phyloP scores from a whole-genome alignment of 495 filamentous ascomycete species.

The Geoglossum glabrum region DNA sequence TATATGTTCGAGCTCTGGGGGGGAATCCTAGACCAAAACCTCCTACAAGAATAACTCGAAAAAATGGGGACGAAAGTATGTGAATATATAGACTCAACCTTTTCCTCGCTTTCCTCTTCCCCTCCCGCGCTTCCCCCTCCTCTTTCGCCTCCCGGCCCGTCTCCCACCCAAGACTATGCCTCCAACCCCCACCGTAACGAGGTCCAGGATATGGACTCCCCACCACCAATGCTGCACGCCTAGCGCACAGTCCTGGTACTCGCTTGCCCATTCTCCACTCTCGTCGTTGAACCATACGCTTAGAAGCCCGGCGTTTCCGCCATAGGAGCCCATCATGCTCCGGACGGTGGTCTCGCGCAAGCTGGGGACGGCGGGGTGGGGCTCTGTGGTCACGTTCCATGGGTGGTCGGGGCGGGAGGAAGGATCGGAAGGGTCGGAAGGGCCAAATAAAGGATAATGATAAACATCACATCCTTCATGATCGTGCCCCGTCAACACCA shows the following conservation, averaged over 20 bases:
- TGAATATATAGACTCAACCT: no score
- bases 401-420: conserved; percentile 14
- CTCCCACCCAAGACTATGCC: not conserved
- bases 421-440: conserved; percentile 9
- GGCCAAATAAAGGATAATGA: no score
- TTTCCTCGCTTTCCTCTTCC: not conserved
- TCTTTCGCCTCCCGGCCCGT: not conserved
- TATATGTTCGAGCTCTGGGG: no score
- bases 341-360: conserved; percentile 82
- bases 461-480: conserved; percentile 81
- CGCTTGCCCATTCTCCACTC: conserved; percentile 25
- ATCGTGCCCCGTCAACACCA: conserved; percentile 85
- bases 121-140: not conserved
- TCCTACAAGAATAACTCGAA: no score
- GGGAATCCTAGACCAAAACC: no score
- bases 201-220: conserved; percentile 55
- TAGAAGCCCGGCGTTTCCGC: conserved; percentile 71
- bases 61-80: no score
- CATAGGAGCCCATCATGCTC: conserved; percentile 97
- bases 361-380: conserved; percentile 24
- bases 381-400: conserved; percentile 28
- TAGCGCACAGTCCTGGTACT: conserved; percentile 52
- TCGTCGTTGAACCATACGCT: conserved; percentile 71
- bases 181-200: conserved; percentile 27
- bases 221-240: conserved; percentile 91